Conservation (phyloP, 768 basidiomycete species). For the Mycena vulgaris region DNA sequence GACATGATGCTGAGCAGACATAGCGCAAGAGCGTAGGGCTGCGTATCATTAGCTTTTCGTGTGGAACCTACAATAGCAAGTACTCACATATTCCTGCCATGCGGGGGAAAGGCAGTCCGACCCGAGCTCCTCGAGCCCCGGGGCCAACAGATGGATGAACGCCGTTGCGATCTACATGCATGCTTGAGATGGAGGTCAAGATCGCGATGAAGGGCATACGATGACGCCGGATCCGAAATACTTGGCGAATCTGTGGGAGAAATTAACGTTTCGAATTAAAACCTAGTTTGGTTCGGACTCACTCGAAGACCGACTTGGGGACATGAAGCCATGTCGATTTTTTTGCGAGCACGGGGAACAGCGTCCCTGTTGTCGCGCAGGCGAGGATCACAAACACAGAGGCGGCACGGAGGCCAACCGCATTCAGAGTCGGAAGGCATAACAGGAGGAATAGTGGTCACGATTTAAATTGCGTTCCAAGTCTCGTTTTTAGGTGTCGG, state of each 20-base stretch:
- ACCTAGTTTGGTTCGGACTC: too few relatives aligned
- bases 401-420: slow-evolving; percentile 69
- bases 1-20: slow-evolving; percentile 86
- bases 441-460: neutral
- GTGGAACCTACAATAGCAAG: neutral
- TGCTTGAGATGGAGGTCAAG: too few relatives aligned
- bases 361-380: slow-evolving; percentile 72
- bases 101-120: slow-evolving; percentile 77
- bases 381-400: slow-evolving; percentile 82
- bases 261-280: too few relatives aligned
- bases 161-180: slow-evolving; percentile 55
- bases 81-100: slow-evolving; percentile 84
- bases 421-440: slow-evolving; percentile 17
- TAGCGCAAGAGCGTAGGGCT: slow-evolving; percentile 89
- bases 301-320: slow-evolving; percentile 9
- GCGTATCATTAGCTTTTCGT: neutral
- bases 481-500: too few relatives aligned
- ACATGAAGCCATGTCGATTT: slow-evolving; percentile 6
- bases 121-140: slow-evolving; percentile 81
- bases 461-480: too few relatives aligned
- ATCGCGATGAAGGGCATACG: slow-evolving; percentile 56
- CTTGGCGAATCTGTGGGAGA: slow-evolving; percentile 85
- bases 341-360: slow-evolving; percentile 75
- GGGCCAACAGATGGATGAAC: slow-evolving; percentile 86
- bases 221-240: slow-evolving; percentile 95